Evolutionary conservation across 1,284 basidiomycete species (phyloP).

Genomic region (Bjerkandera adusta): DNA sequence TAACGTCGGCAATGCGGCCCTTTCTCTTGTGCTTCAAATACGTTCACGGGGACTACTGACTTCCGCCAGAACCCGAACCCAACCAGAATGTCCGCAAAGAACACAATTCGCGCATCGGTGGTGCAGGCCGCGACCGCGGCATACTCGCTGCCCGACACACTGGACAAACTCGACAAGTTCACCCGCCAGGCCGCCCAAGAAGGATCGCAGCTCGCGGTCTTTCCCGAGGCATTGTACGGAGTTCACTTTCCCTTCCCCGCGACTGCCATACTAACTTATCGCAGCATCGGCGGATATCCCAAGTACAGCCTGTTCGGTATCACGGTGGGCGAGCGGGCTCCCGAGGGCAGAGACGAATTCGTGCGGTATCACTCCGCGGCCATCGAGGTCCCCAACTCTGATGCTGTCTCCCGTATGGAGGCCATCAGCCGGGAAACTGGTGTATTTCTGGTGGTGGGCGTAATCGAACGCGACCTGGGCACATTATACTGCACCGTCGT

Average conservation of each 20-base stretch:
- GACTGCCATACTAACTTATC: not conserved
- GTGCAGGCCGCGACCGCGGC: constrained; percentile 53
- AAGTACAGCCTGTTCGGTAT: constrained; percentile 61
- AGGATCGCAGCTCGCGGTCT: constrained; percentile 57
- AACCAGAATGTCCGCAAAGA: constrained; percentile 15
- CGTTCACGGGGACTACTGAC: too few relatives aligned
- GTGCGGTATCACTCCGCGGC: constrained; percentile 54
- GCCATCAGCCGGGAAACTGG: constrained; percentile 45
- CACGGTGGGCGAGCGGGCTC: constrained; percentile 50
- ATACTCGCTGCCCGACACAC: constrained; percentile 50
- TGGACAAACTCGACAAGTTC: constrained; percentile 55
- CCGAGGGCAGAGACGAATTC: constrained; percentile 60
- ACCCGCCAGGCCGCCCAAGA: constrained; percentile 51
- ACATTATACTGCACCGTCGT: constrained; percentile 73
- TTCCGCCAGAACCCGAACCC: not conserved
- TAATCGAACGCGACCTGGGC: constrained; percentile 64
- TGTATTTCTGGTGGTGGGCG: constrained; percentile 66
- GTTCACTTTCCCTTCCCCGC: constrained; percentile 12
- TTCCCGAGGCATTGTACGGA: constrained; percentile 72
- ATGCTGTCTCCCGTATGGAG: constrained; percentile 48
- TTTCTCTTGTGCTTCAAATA: too few relatives aligned
- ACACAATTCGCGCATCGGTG: constrained; percentile 44
- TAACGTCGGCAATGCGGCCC: too few relatives aligned
- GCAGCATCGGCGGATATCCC: constrained; percentile 66
- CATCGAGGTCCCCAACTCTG: constrained; percentile 51